Percentiles rank a stretch among this genome's conserved stretches.
These are phyloP conservation scores for Puccinia polysora DNA, from an alignment of 1,284 basidiomycete species.

Conservation along the genomic window DNA sequence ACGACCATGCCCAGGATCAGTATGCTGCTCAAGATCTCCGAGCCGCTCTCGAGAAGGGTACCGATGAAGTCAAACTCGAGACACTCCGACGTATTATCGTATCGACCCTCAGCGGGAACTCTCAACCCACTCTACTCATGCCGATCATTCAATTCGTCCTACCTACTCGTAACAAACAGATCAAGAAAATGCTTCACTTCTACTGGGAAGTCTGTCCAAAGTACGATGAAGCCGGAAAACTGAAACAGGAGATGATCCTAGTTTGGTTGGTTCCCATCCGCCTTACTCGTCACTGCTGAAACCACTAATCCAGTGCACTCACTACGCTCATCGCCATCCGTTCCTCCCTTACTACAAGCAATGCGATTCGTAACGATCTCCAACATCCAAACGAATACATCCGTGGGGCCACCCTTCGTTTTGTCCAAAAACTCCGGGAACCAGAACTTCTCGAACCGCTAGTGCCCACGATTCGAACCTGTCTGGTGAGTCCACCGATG, in stretches of 20 bases:
- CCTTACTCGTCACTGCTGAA: neutral
- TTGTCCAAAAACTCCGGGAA: constrained; percentile 93
- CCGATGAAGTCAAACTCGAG: constrained; percentile 96
- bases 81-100: constrained; percentile 93
- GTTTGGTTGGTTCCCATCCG: constrained; percentile 70
- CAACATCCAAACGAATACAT: constrained; percentile 99
- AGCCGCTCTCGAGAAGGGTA: constrained; percentile 82
- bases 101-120: constrained; percentile 90
- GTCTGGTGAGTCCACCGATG: constrained; percentile 58
- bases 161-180: constrained; percentile 89
- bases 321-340: constrained; percentile 45
- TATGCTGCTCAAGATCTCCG: constrained; percentile 63
- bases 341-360: constrained; percentile 64
- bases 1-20: constrained; percentile 57
- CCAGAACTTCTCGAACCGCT: constrained; percentile 92
- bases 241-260: constrained; percentile 99
- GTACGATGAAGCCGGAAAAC: constrained; percentile 90
- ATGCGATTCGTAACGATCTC: constrained; percentile 94
- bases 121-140: constrained; percentile 82
- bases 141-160: constrained; percentile 97
- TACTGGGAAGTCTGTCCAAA: constrained; percentile 99
- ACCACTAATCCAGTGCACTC: neutral
- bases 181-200: constrained; percentile 98
- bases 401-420: constrained; percentile 90
- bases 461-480: constrained; percentile 84